Evolutionary conservation across 2,329 filamentous ascomycete genomes (phyloP).

Genomic region (Fusarium sterilihyphosum): DNA sequence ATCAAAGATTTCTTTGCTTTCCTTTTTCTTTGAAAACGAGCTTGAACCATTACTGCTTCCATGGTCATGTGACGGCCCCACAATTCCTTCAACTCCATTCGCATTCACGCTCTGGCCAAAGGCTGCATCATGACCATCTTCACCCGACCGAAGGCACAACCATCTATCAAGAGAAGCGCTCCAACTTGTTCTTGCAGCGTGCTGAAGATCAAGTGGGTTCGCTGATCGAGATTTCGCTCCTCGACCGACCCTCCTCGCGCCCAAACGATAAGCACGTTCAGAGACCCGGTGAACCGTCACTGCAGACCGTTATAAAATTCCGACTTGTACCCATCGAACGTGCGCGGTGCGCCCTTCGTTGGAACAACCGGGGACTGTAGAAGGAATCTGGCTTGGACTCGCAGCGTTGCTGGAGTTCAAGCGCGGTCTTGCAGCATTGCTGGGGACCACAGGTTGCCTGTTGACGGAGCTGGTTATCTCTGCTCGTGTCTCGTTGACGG

Average conservation of each 20-base stretch:
- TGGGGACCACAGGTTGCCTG: slow-evolving; percentile 12
- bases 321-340: slow-evolving; percentile 21
- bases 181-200: slow-evolving; percentile 5
- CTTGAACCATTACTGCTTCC: not conserved
- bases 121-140: not conserved
- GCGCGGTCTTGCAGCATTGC: slow-evolving; percentile 3
- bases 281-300: not conserved
- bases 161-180: not conserved
- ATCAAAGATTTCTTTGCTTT: accelerated
- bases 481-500: slow-evolving; percentile 1
- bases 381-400: slow-evolving; percentile 3
- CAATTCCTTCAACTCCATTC: not conserved
- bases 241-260: not conserved
- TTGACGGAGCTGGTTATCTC: not conserved
- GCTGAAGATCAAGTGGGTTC: not conserved
- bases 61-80: not conserved
- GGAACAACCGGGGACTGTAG: slow-evolving; percentile 23
- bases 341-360: not conserved
- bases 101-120: not conserved
- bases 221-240: not conserved
- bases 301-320: slow-evolving; percentile 21
- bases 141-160: not conserved
- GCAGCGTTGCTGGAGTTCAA: slow-evolving; percentile 7
- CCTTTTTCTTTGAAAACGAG: no score
- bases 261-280: not conserved